Conservation (phyloP, 2,329 filamentous ascomycete species). For the Curvularia verruculosa region DNA sequence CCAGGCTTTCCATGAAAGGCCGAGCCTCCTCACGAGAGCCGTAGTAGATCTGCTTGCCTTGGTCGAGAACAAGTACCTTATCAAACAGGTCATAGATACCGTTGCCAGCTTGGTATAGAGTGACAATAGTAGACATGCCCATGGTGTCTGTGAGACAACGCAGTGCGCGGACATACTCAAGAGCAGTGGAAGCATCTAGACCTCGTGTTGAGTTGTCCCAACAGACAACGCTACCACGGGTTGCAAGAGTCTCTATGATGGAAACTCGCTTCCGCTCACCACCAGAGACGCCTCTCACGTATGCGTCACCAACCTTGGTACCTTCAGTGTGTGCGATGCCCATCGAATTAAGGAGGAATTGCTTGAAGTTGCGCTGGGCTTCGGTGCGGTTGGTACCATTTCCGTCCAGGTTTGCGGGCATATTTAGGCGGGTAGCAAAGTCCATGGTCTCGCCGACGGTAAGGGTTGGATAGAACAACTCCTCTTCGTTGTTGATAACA, state of each 20-base stretch:
- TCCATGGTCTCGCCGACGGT: constrained; percentile 61
- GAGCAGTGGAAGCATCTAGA: constrained; percentile 50
- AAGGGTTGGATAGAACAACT: constrained; percentile 59
- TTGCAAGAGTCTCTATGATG: constrained; percentile 68
- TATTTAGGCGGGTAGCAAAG: constrained; percentile 63
- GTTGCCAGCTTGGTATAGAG: constrained; percentile 60
- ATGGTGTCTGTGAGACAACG: constrained; percentile 57
- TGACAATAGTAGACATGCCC: constrained; percentile 59
- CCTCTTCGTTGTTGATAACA: constrained; percentile 65
- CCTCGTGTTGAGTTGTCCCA: constrained; percentile 55
- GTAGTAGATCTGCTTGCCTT: constrained; percentile 78
- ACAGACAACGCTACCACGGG: constrained; percentile 61
- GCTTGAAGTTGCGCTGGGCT: constrained; percentile 54
- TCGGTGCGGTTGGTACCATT: constrained; percentile 54
- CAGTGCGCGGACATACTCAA: constrained; percentile 63
- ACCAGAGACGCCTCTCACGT: constrained; percentile 69
- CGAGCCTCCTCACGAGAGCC: constrained; percentile 66
- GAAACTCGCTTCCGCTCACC: constrained; percentile 73
- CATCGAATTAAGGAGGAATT: constrained; percentile 59
- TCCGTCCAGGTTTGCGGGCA: constrained; percentile 61
- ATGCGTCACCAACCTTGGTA: constrained; percentile 72
- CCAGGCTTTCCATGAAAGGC: constrained; percentile 69
- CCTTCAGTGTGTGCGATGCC: constrained; percentile 60
- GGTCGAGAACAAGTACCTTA: constrained; percentile 74
- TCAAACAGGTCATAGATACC: constrained; percentile 69